These are phyloP conservation scores for Mercurialis annua DNA, from an alignment of 345 rosid genomes.

Conservation along the genomic window DNA sequence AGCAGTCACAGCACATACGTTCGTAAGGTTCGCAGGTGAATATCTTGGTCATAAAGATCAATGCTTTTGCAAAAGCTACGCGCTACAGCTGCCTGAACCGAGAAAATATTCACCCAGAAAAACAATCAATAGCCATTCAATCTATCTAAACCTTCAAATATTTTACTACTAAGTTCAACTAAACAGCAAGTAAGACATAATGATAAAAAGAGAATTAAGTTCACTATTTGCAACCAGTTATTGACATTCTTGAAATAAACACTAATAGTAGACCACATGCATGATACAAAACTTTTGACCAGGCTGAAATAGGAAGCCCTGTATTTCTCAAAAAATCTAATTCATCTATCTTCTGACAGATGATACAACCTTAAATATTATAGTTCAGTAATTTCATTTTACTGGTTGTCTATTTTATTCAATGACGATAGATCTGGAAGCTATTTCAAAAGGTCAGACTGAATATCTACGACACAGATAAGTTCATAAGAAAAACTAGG, in stretches of 20 bases:
- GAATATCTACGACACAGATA: neutral
- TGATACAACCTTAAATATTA: neutral
- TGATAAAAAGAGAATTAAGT: too few relatives aligned
- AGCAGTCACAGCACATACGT: constrained; percentile 37
- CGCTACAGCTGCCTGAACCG: constrained; percentile 59
- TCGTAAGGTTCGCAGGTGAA: constrained; percentile 49
- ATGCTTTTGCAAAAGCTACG: constrained; percentile 54
- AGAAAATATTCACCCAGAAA: constrained; percentile 7
- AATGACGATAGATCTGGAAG: neutral
- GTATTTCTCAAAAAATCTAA: neutral
- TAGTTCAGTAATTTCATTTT: neutral
- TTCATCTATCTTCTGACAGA: constrained; percentile 4
- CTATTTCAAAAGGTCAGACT: neutral
- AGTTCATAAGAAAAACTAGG: constrained; percentile 1
- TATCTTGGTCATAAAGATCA: constrained; percentile 75
- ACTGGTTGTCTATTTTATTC: neutral
- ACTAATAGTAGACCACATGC: neutral
- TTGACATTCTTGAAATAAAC: neutral
- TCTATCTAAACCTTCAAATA: neutral
- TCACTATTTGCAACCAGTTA: neutral
- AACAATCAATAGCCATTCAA: neutral
- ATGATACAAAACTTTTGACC: neutral
- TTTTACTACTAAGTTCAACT: neutral
- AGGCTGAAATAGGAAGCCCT: neutral
- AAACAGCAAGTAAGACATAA: neutral